These are phyloP conservation scores for Lonicera japonica DNA, from an alignment of 129 eudicot species.

Conservation along the genomic window DNA sequence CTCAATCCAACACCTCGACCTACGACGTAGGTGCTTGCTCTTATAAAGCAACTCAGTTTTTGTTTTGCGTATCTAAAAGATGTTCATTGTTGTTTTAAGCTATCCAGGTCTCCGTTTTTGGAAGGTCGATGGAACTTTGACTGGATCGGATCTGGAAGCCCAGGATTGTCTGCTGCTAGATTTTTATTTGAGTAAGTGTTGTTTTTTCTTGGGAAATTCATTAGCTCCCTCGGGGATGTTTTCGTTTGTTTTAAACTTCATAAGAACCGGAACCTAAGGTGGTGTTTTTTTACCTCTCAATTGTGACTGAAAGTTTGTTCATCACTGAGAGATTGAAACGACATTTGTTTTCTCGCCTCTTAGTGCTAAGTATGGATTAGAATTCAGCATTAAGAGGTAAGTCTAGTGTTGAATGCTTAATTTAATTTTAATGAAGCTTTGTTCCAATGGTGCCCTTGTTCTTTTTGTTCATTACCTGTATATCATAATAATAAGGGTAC, in stretches of 20 bases:
- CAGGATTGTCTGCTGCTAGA: slow-evolving; percentile 58
- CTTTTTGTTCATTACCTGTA: no score
- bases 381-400: no score
- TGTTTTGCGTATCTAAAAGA: neutral
- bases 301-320: no score
- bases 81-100: slow-evolving; percentile 24
- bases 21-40: slow-evolving; percentile 63
- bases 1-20: slow-evolving; percentile 97
- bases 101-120: slow-evolving; percentile 75
- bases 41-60: neutral
- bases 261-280: no score
- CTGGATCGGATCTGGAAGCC: slow-evolving; percentile 85
- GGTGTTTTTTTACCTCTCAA: no score
- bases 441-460: no score
- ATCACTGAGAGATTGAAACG: no score
- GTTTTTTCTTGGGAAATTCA: neutral
- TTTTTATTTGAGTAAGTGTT: slow-evolving; percentile 59
- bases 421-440: no score
- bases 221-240: neutral
- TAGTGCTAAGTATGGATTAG: no score
- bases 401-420: no score
- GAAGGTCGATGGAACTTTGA: slow-evolving; percentile 89
- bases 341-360: no score
- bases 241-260: neutral
- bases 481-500: no score